Conservation (phyloP, 1,139 yeast genomes). For the Sporopachydermia cereana region DNA sequence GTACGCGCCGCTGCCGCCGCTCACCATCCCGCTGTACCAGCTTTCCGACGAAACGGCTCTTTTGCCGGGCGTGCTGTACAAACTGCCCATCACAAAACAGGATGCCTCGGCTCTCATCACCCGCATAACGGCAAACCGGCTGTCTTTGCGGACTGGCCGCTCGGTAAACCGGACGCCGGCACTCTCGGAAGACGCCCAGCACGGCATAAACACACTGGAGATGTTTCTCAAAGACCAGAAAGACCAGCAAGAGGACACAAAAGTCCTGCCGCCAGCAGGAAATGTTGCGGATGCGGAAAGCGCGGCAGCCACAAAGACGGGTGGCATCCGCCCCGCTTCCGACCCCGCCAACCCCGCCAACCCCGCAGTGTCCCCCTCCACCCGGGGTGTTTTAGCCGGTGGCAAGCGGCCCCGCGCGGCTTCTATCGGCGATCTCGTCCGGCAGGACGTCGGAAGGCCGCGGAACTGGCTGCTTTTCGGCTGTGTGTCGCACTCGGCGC, state of each 20-base stretch:
- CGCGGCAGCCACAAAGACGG: too few relatives aligned
- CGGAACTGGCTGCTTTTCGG: slow-evolving; percentile 2
- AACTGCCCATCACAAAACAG: neutral
- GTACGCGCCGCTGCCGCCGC: slow-evolving; percentile 1
- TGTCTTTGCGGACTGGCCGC: neutral
- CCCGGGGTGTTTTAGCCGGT: too few relatives aligned
- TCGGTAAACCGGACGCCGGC: neutral
- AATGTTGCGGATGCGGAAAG: too few relatives aligned
- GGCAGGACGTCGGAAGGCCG: neutral
- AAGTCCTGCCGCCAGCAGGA: too few relatives aligned
- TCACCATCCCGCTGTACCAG: neutral
- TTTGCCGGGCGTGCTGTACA: slow-evolving; percentile 2
- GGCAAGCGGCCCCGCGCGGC: too few relatives aligned
- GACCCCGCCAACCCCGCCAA: neutral
- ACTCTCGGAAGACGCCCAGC: neutral
- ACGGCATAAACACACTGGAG: neutral
- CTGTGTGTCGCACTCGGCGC: neutral
- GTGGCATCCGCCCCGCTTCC: too few relatives aligned
- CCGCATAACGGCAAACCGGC: slow-evolving; percentile 4
- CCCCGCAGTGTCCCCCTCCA: too few relatives aligned
- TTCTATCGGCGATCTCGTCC: neutral
- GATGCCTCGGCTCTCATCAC: slow-evolving; percentile 1
- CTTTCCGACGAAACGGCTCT: neutral
- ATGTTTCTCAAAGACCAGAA: neutral
- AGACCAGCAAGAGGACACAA: too few relatives aligned